Base-by-base conservation (phyloP, 169 alveolate genomes). In the Theileria orientalis region DNA sequence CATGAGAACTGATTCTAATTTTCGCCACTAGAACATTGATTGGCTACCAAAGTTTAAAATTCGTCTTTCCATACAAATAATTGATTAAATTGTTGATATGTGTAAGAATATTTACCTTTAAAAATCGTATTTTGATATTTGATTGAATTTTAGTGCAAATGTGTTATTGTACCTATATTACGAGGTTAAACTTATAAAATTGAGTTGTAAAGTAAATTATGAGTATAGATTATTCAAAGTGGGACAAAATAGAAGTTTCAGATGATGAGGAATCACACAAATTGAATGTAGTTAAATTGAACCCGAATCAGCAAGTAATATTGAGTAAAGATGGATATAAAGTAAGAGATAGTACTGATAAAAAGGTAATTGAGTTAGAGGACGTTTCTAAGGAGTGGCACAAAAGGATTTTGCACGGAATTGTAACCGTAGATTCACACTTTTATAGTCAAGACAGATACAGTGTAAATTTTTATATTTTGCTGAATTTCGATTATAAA, bases 171-270 rank as follows among this genome's bases (percentile, higher is more conserved):
- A n/a, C n/a, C n/a, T n/a, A n/a, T n/a, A n/a, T n/a, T n/a, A n/a
- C n/a, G n/a, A 37, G 44, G 5, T 7, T 37, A 5, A 37, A 37
- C 44, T 7, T 37, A 9, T 37, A 37, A 37, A 9, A 37, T 37
- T 7, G 44, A 37, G n/a, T n/a, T n/a, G n/a, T n/a, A n/a, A n/a
- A n/a, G n/a, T 35, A 42, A 16, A 40, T 21, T 27, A 79, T 79
- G 87, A 72, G 77, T 21, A 37, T 79, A 1, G 87, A 79, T 41
- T 79, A 79, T 30, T 79, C 87, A 33, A 79, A 71, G 44, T 79
- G 87, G 87, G 83, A 79, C 72, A 60, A 71, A 1, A 54, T 79
- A 46, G 84, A 71, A 54, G 52, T 70, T 42, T 79, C 87, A 14
- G 87, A 79, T 57, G 75, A 74, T 23, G 87, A 71, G 6, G 87